Evolutionary conservation across 257 asterid species (phyloP).

Genomic region (Asclepias syriaca): DNA sequence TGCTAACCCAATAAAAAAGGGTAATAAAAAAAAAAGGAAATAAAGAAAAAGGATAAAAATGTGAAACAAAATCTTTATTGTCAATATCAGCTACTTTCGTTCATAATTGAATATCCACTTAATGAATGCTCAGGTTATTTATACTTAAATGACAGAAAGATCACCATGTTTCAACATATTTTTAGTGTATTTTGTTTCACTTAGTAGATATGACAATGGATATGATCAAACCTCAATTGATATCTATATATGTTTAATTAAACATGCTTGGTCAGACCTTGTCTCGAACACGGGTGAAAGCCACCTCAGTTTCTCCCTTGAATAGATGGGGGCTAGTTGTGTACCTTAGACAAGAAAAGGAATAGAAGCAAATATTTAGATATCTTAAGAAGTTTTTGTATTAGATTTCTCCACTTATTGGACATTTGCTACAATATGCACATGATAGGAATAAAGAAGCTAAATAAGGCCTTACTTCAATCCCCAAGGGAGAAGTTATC

Average conservation of each 20-base stretch:
- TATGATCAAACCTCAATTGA: neutral
- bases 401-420: neutral
- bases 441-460: neutral
- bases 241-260: neutral
- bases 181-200: neutral
- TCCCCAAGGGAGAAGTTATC: neutral
- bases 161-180: neutral
- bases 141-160: neutral
- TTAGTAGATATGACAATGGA: neutral
- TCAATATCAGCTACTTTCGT: no score
- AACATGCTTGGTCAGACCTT: constrained; percentile 43
- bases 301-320: constrained; percentile 73
- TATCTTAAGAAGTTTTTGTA: constrained; percentile 2
- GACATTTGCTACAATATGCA: neutral
- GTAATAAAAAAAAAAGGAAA: no score
- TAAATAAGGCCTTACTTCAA: neutral
- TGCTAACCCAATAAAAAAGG: no score
- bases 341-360: constrained; percentile 41
- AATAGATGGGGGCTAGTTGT: constrained; percentile 99
- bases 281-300: constrained; percentile 74
- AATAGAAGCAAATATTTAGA: constrained; percentile 9
- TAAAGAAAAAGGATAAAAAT: no score
- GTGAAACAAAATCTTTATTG: no score
- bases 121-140: neutral
- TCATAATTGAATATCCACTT: no score